Base-by-base conservation (phyloP, 192 early-diverging fungal genomes). In the Dissophora globulifera region DNA sequence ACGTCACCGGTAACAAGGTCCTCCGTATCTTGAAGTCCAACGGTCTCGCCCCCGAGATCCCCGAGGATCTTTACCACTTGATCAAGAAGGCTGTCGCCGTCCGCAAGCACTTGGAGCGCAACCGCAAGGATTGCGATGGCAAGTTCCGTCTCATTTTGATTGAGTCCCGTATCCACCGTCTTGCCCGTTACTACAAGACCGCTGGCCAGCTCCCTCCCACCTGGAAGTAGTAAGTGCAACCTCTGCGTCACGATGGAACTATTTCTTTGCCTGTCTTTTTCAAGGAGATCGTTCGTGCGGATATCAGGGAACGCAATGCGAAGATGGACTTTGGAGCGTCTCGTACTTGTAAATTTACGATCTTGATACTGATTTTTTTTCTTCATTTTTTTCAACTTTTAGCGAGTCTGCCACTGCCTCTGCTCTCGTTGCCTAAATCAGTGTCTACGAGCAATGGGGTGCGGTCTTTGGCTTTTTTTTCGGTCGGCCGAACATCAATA, bases 21-120 rank as follows among this genome's bases (percentile, higher is more conserved):
- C 91, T 98, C 74, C 95, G 97, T 88, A 98, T 99, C 84, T 89
- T 99, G 70, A 96, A 95, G 87, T 89, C 92, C 84, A 96, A 95
- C 87, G 95, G 95, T 71, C 85, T 96, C 52, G 93, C 90, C 68
- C 96, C 96, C 60, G 92, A 94, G 80, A 91, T 98, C 80, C 96
- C 96, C 70, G 97, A 99, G 88, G 96, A 99, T 87, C 90, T 99
- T 56, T 97, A 97, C 91, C 94, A 95, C 85, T 84, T 99, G 71
- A 98, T 98, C 89, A 99, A 97, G 93, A 98, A 98, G 93, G 96
- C 97, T 69, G 95, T 99, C 72, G 89, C 94, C 67, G 91, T 99
- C 86, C 95, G 93, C 87, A 98, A 97, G 92, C 97, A 99, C 83
- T 81, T 99, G 68, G 97, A 99, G 89, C 93, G 92, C 72, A 93